A percentile compares a stretch with the other conserved stretches of the same genome.
phyloP scores from a whole-genome alignment of 441 rosid genomes.

The Croton laevigatus region DNA sequence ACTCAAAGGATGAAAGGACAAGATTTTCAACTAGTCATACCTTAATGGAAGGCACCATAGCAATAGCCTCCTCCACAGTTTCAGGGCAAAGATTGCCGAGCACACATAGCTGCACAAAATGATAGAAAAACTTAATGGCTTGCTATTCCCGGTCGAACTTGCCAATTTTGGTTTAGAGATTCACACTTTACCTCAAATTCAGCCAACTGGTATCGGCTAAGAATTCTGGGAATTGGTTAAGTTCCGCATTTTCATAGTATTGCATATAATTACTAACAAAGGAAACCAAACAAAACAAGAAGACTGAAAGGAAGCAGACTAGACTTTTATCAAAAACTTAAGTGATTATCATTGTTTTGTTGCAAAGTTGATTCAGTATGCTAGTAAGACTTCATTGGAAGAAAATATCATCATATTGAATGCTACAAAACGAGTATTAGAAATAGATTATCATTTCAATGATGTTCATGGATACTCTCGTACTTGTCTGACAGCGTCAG shows the following conservation, averaged over 20 bases:
- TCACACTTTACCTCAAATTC: slow-evolving; percentile 73
- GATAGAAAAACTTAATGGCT: not conserved
- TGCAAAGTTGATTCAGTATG: not conserved
- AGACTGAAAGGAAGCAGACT: not conserved
- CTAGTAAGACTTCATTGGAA: no score
- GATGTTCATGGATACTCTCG: slow-evolving; percentile 77
- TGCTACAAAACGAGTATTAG: no score
- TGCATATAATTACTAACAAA: not conserved
- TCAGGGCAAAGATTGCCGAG: slow-evolving; percentile 97
- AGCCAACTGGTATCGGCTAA: slow-evolving; percentile 80
- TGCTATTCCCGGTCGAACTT: not conserved
- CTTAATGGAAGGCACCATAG: slow-evolving; percentile 89
- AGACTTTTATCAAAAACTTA: not conserved
- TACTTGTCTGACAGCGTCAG: slow-evolving; percentile 96
- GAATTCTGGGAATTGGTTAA: slow-evolving; percentile 63
- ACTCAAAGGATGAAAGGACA: not conserved
- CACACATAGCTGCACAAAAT: slow-evolving; percentile 68
- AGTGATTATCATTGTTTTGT: not conserved
- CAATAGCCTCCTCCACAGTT: slow-evolving; percentile 92
- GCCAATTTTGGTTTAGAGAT: not conserved
- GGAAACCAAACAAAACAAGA: not conserved
- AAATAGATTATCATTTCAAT: not conserved
- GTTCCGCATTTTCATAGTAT: slow-evolving; percentile 27
- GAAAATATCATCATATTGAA: not conserved
- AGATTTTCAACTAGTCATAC: slow-evolving; percentile 25